Base-by-base conservation (phyloP, 257 asterid species). In the Jacaranda mimosifolia region DNA sequence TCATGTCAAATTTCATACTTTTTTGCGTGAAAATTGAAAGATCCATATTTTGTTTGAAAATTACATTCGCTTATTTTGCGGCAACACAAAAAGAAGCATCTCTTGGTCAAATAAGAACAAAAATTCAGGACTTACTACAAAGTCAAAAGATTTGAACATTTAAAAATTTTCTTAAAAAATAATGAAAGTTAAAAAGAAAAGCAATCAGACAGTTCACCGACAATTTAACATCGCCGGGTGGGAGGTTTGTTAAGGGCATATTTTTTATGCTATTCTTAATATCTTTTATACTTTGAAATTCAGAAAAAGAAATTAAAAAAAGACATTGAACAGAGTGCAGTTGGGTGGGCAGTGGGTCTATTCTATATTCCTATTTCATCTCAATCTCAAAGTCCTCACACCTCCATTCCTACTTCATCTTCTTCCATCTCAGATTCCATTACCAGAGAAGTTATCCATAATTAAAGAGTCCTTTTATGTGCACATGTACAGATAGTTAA, bases 331-430 rank as follows among this genome's bases (percentile, higher is more conserved):
- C 73, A 63, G 68, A 69, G 75, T 78, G 81, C 70, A 81, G 87
- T 72, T 86, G 80, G 68, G 90, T 85, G 80, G 83, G 82, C 74
- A 77, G 86, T 82, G 86, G 86, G 86, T 83, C 87, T 80, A 73
- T 88, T 86, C 79, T 75, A 12, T 74, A 3, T 4, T 40, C 2
- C 32, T 26, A 26, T 26, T 45, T 42, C 75, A 64, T 77, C 82
- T 84, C 87, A 86, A 64, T 77, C 82, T 84, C 87, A 86, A 83
- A 72, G 82, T 87, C 87, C 82, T 63, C 89, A 74, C 39, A 70
- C 76, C 84, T 67, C 83, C 82, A 79, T 73, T 85, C 83, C 73
- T 67, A 63, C 80, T 77, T 56, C 78, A 63, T 65, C 87, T 77
- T 77, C 89, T 64, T 53, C 71, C 56, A n/a, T 73, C 76, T 55